A percentile compares a stretch with the other conserved stretches of the same genome.
phyloP scores from a whole-genome alignment of 441 rosid genomes.

The Adansonia gregorii region DNA sequence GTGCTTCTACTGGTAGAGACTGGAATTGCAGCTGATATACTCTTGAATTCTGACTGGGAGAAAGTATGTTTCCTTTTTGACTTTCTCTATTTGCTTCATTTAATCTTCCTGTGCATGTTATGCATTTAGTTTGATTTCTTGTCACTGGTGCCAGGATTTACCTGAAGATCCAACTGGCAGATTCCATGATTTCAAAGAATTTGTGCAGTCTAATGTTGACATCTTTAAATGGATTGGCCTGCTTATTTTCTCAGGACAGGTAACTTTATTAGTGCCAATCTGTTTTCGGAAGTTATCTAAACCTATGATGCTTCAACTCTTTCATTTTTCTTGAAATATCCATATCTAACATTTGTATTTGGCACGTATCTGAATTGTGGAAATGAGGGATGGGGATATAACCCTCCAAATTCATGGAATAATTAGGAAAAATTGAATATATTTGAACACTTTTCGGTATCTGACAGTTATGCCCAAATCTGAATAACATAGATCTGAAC shows the following conservation, averaged over 20 bases:
- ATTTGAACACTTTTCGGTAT: no score
- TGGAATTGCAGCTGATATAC: slow-evolving; percentile 46
- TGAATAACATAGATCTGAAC: neutral
- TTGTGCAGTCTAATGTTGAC: slow-evolving; percentile 48
- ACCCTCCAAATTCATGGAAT: no score
- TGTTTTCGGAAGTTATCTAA: neutral
- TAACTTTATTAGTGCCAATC: slow-evolving; percentile 14
- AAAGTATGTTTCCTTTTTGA: slow-evolving; percentile 35
- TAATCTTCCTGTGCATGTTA: neutral
- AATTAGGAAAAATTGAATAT: no score
- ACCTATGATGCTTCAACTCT: no score
- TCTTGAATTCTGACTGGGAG: slow-evolving; percentile 60
- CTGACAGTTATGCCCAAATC: no score
- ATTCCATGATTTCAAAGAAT: slow-evolving; percentile 48
- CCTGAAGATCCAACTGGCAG: slow-evolving; percentile 65
- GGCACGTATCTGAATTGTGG: no score
- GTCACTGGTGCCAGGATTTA: slow-evolving; percentile 43
- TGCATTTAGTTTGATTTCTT: neutral
- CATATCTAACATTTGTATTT: no score
- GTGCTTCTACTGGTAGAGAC: slow-evolving; percentile 48
- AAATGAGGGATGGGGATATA: no score
- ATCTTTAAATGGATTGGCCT: slow-evolving; percentile 50
- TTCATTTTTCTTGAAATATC: no score
- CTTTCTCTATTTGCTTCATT: neutral
- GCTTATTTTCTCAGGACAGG: slow-evolving; percentile 49